Conservation (phyloP, 2,329 filamentous ascomycete genomes). For the Emergomyces orientalis region DNA sequence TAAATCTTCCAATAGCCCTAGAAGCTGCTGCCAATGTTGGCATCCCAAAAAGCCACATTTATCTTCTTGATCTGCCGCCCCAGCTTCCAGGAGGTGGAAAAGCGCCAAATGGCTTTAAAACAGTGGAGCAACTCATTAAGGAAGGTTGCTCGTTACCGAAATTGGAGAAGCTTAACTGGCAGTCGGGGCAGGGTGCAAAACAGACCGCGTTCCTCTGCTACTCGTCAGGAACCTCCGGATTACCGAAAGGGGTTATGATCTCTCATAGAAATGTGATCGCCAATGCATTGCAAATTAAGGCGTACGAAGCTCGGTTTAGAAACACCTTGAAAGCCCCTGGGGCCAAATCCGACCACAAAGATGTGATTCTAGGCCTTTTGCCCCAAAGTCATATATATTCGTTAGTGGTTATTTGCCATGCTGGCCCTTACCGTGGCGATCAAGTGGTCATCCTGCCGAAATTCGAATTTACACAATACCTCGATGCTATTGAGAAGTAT, state of each 20-base stretch:
- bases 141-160: slow-evolving; percentile 44
- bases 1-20: slow-evolving; percentile 55
- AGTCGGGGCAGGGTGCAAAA: slow-evolving; percentile 39
- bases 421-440: slow-evolving; percentile 60
- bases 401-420: slow-evolving; percentile 60
- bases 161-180: slow-evolving; percentile 34
- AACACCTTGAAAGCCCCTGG: slow-evolving; percentile 23
- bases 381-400: slow-evolving; percentile 78
- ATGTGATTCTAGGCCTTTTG: slow-evolving; percentile 57
- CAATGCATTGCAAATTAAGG: slow-evolving; percentile 56
- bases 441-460: slow-evolving; percentile 60
- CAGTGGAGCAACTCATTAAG: slow-evolving; percentile 55
- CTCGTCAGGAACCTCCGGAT: slow-evolving; percentile 68
- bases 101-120: slow-evolving; percentile 45
- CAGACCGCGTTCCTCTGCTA: slow-evolving; percentile 71
- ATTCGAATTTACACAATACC: slow-evolving; percentile 60
- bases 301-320: slow-evolving; percentile 40
- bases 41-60: slow-evolving; percentile 56
- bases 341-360: slow-evolving; percentile 42
- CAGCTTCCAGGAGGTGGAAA: slow-evolving; percentile 41
- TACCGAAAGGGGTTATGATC: slow-evolving; percentile 79
- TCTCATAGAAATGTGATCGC: slow-evolving; percentile 71
- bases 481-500: slow-evolving; percentile 57
- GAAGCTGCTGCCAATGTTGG: slow-evolving; percentile 54
- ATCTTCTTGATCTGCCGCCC: slow-evolving; percentile 59